Evolutionary conservation across 805 yeast species (phyloP).

Genomic region (Hanseniaspora pseudoguilliermondii): DNA sequence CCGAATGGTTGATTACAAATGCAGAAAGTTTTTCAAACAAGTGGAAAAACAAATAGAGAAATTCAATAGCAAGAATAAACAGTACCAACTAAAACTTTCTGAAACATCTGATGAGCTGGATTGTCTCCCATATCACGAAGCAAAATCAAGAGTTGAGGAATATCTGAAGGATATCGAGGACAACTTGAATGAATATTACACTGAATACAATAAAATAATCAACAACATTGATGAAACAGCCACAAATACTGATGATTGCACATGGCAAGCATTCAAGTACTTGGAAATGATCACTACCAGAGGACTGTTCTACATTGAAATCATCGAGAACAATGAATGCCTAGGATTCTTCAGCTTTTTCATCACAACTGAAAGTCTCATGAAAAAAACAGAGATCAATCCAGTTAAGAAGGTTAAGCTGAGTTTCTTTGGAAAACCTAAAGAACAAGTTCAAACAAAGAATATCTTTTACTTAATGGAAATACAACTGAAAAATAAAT

Average conservation of each 20-base stretch:
- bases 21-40: neutral
- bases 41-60: neutral
- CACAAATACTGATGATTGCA: neutral
- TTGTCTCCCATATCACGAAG: neutral
- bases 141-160: neutral
- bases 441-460: neutral
- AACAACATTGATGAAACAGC: neutral
- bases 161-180: neutral
- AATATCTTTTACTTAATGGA: constrained; percentile 9
- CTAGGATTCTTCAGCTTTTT: constrained; percentile 6
- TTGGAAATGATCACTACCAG: constrained; percentile 2
- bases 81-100: neutral
- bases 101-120: constrained; percentile 6
- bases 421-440: neutral
- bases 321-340: neutral
- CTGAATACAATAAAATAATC: neutral
- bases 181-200: neutral
- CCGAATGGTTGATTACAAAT: constrained; percentile 8
- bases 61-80: neutral
- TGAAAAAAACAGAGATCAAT: neutral
- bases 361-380: neutral
- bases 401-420: neutral
- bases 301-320: neutral
- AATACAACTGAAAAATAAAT: neutral
- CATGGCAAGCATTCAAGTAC: neutral